Percentiles rank a stretch among this genome's conserved stretches.
Conservation (phyloP, 1,284 basidiomycete species). For the Moesziomyces parantarcticus region DNA sequence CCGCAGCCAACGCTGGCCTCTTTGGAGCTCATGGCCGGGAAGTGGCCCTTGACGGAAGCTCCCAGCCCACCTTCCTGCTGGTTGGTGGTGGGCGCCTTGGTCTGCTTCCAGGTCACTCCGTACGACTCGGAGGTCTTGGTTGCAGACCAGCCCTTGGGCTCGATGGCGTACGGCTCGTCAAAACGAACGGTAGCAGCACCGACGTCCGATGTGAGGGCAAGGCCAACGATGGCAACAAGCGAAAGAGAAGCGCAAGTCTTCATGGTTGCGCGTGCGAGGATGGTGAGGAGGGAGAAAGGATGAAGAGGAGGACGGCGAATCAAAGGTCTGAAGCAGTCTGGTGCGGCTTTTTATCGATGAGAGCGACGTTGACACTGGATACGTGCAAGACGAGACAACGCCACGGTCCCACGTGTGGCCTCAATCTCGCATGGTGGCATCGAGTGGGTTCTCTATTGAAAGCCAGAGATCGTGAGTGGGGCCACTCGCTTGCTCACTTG, state of each 20-base stretch:
- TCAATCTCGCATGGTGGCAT: no score
- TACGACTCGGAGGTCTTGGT: not conserved
- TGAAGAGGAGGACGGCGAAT: not conserved
- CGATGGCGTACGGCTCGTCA: not conserved
- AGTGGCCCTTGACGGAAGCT: constrained; percentile 16
- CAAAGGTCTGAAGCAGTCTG: no score
- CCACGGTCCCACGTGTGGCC: no score
- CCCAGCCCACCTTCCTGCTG: constrained; percentile 15
- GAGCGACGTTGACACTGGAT: no score
- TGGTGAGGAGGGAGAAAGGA: not conserved
- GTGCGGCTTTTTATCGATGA: no score
- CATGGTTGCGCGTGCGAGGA: not conserved
- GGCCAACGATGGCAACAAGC: not conserved
- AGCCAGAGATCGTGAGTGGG: no score
- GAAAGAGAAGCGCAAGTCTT: not conserved
- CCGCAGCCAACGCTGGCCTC: constrained; percentile 30
- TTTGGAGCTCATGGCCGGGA: constrained; percentile 13
- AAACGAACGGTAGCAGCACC: not conserved
- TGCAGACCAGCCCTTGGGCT: not conserved
- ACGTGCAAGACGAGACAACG: no score
- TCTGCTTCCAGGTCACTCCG: constrained; percentile 15
- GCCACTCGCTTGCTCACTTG: no score
- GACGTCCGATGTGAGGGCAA: not conserved
- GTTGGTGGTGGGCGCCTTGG: not conserved
- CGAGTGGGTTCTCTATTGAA: no score